Percentiles rank a stretch among this genome's conserved stretches.
These are phyloP conservation scores for Cryptosporidium sp. DNA, from an alignment of 169 alveolate genomes.

Conservation along the genomic window DNA sequence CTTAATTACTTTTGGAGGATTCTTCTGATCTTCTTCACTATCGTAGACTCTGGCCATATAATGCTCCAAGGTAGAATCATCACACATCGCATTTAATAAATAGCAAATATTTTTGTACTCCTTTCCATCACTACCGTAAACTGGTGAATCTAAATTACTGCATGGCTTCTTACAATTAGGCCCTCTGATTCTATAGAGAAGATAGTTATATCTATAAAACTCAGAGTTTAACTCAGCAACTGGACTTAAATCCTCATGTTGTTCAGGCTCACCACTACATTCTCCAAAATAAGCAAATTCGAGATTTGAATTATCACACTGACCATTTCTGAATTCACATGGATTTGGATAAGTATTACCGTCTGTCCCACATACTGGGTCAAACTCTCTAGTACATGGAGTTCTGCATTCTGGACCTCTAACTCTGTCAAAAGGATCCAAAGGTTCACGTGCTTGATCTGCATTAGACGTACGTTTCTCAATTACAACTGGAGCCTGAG, in stretches of 20 bases:
- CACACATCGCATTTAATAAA: constrained; percentile 67
- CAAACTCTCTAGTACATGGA: constrained; percentile 33
- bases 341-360: constrained; percentile 40
- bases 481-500: too few species aligned
- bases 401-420: constrained; percentile 55
- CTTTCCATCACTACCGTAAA: constrained; percentile 61
- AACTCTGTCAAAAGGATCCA: constrained; percentile 8
- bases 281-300: constrained; percentile 17
- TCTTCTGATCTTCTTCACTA: not conserved
- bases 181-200: constrained; percentile 42
- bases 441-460: not conserved
- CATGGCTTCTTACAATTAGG: constrained; percentile 21
- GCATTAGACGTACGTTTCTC: too few species aligned
- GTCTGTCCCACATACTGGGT: constrained; percentile 55
- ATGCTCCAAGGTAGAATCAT: constrained; percentile 14
- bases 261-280: not conserved
- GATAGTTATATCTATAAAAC: constrained; percentile 23
- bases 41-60: constrained; percentile 35
- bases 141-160: constrained; percentile 34
- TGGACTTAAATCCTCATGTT: not conserved
- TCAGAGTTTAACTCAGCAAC: constrained; percentile 24
- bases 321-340: constrained; percentile 58
- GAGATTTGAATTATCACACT: constrained; percentile 3
- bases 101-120: constrained; percentile 44
- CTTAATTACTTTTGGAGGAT: not conserved